Base-by-base conservation (phyloP, 768 basidiomycete species). In the Suillus subluteus region DNA sequence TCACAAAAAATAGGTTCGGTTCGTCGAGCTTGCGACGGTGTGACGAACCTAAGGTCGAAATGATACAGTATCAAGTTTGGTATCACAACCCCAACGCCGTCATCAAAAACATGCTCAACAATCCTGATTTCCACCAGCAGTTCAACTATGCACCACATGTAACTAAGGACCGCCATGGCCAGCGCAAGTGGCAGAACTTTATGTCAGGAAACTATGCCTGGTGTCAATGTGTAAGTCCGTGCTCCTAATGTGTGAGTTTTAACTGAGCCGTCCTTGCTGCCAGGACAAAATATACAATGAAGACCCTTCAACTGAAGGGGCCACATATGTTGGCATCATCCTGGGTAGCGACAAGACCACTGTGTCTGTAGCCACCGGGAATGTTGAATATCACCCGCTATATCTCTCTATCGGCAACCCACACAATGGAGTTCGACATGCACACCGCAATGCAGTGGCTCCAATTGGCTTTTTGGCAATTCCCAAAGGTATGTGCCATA, bases 191-290 rank as follows among this genome's bases (percentile, higher is more conserved):
- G 62, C 56, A 38, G 4, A 72, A 83, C 69, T 69, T 84, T 23
- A 81, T 83, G 79, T 81, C 80, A 0, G 82, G 79, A 2, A 71
- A 80, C 44, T 82, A 74, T 71, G 78, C 79, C 7, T 83, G 79
- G 80, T 59, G 70, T 16, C 81, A 84, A 62, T 77, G 75, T 13
- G 79, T 63, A 32, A 44, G 62, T 63, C 44, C 9, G 4, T 46
- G 7, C 44, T n/a, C 21, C 44, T 7, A 46, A 46, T 46, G 44
- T 46, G 21, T 8, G 21, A 46, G 44, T 46, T 46, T 46, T 46
- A 8, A 46, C 6, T 46, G 44, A 46, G 44, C 44, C 4, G 44
- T 8, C 44, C 44, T 46, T n/a, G 2, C 30, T 32, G 30, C 44
- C 44, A 46, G 44, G 44, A 46, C 21, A 46, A 46, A 46, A 46